Evolutionary conservation across 371 early-diverging fungal species (phyloP).

Genomic region (Mortierella sp.): DNA sequence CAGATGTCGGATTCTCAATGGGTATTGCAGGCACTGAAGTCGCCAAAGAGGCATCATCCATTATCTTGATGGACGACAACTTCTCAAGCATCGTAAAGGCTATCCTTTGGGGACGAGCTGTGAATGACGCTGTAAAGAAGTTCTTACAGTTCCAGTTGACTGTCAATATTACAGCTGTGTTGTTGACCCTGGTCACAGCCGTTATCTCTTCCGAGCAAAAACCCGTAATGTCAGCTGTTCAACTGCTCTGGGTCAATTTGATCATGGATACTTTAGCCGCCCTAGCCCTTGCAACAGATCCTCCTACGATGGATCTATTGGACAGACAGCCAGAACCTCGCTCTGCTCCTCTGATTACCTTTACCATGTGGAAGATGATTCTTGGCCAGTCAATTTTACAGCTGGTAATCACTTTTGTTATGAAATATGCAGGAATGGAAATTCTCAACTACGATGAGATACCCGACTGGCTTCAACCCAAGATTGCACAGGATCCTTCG

Average conservation of each 20-base stretch:
- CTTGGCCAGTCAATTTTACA: conserved; percentile 74
- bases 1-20: conserved; percentile 88
- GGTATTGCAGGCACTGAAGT: conserved; percentile 87
- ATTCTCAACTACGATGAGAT: conserved; percentile 54
- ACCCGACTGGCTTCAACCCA: conserved; percentile 5
- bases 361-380: conserved; percentile 84
- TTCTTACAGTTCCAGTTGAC: conserved; percentile 87
- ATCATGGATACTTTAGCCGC: conserved; percentile 89
- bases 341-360: conserved; percentile 72
- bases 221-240: conserved; percentile 77
- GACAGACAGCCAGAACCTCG: conserved; percentile 72
- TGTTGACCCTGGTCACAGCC: conserved; percentile 73
- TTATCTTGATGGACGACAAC: conserved; percentile 86
- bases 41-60: conserved; percentile 84
- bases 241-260: conserved; percentile 85
- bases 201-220: conserved; percentile 62
- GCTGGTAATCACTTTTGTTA: conserved; percentile 63
- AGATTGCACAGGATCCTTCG: background rate
- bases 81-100: conserved; percentile 83
- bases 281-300: conserved; percentile 81
- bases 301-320: conserved; percentile 75
- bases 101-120: conserved; percentile 85
- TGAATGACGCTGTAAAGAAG: conserved; percentile 85
- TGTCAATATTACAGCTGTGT: conserved; percentile 81
- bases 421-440: conserved; percentile 65